phyloP scores from a whole-genome alignment of 139 green algal species.

The Chlamydomonas sp. region DNA sequence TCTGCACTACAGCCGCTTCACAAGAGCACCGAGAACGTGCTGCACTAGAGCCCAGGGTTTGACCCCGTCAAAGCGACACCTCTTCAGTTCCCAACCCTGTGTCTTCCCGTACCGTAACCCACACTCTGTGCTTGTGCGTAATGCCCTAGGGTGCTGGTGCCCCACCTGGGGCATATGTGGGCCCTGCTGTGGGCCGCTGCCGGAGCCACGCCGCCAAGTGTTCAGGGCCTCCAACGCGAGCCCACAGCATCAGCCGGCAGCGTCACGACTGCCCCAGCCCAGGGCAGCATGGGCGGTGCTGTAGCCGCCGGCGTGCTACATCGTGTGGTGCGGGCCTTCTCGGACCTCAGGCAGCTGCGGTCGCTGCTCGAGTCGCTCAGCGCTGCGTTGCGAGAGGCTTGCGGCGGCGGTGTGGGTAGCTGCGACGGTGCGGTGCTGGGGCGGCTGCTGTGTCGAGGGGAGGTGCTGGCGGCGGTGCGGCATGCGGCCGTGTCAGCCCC shows the following conservation, averaged over 20 bases:
- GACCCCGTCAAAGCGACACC: too few species aligned
- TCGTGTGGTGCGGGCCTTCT: conserved; percentile 17
- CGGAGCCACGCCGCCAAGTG: background rate
- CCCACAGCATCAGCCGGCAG: background rate
- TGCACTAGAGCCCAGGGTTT: too few species aligned
- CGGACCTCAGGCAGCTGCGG: conserved; percentile 40
- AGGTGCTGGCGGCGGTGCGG: conserved; percentile 25
- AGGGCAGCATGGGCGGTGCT: background rate
- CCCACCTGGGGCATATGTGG: conserved; percentile 33
- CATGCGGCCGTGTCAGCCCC: conserved; percentile 6
- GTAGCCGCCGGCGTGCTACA: background rate
- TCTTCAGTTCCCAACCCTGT: too few species aligned
- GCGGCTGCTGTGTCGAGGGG: conserved; percentile 17
- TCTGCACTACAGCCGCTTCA: too few species aligned
- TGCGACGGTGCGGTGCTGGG: background rate
- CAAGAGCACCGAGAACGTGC: too few species aligned
- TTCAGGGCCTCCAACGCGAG: background rate
- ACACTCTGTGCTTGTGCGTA: background rate
- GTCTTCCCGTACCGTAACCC: too few species aligned
- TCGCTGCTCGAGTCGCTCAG: conserved; percentile 17
- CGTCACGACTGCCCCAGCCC: background rate
- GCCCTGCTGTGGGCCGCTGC: conserved; percentile 37
- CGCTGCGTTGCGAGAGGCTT: background rate
- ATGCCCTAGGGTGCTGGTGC: background rate
- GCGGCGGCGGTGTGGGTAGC: background rate